Conservation (phyloP, 371 early-diverging fungal genomes). For the Modicella reniformis region DNA sequence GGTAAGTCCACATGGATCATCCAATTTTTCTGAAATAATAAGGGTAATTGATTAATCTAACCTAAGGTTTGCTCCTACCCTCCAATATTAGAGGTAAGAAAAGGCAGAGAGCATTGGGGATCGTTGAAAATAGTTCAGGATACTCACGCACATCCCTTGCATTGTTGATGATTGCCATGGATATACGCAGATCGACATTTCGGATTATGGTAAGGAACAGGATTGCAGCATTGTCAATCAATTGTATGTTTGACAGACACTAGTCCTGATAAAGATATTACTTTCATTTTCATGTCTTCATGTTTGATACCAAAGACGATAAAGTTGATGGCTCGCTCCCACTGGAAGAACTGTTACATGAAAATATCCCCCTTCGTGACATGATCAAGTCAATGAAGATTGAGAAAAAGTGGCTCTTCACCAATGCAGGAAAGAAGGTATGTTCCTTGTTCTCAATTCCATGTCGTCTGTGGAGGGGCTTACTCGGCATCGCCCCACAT, state of each 20-base stretch:
- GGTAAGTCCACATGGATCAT: conserved; percentile 24
- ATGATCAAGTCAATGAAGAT: conserved; percentile 68
- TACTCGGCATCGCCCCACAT: too few relatives aligned
- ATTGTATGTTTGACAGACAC: background rate
- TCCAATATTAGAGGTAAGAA: too few relatives aligned
- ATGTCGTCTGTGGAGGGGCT: too few relatives aligned
- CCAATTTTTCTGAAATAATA: background rate
- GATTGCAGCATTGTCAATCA: background rate
- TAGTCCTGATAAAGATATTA: conserved; percentile 6
- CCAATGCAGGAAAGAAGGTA: conserved; percentile 81
- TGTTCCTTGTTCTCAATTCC: too few relatives aligned
- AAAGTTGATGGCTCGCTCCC: conserved; percentile 81
- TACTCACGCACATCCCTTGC: too few relatives aligned
- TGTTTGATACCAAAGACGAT: conserved; percentile 55
- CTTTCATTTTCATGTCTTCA: conserved; percentile 4
- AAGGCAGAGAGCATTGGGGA: too few relatives aligned
- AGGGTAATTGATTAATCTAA: too few relatives aligned
- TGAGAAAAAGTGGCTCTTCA: conserved; percentile 83
- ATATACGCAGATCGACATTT: conserved; percentile 48
- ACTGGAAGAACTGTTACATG: conserved; percentile 70
- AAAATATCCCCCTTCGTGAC: conserved; percentile 68
- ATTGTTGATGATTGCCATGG: too few relatives aligned
- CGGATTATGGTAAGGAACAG: conserved; percentile 53
- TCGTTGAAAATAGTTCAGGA: too few relatives aligned
- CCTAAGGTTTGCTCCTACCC: too few relatives aligned